Base-by-base conservation (phyloP, 345 rosid species). In the Mercurialis annua region DNA sequence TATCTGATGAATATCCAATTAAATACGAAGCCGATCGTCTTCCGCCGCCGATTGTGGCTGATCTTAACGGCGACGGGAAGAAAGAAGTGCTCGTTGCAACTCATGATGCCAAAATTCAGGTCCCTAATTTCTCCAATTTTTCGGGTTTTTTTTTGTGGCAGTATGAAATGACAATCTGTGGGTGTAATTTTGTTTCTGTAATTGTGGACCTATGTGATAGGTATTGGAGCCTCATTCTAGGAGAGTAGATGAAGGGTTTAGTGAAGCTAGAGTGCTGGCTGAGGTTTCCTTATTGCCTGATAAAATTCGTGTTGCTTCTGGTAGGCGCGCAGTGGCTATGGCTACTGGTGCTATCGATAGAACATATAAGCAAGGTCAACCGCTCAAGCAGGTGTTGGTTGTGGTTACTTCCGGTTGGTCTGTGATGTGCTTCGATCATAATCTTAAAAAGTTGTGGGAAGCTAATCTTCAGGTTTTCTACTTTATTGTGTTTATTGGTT, bases 391-490 rank as follows among this genome's bases (percentile, higher is more conserved):
- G 81, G 99, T 92, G 64, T 64, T 95, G 83, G 97, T 92, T 40
- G 98, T 92, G 78, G 97, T 95, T 76, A 92, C 99, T 14, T 84
- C 99, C 0, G 97, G 90, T 50, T 92, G 98, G 98, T 81, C 81
- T 8, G 99, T 95, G 12, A 87, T 92, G 86, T 95, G 99, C 81
- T 95, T 84, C 63, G 98, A 95, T 86, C 99, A 95, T 66, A 95
- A 92, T 81, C 83, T 92, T 17, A 87, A 90, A 2, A 95, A 92
- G 83, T 84, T 95, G 3, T 95, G 97, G 99, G 99, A 95, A 73
- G 79, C 75, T 48, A 90, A 83, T 82, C 79, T 92, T 69, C 99
- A 95, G 99, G 99, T 92, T 34, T 4, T 54, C 18, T 11, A 11
- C 6, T 51, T 11, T 15, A 0, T 33, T 8, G 5, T 52, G 33